Percentiles rank a stretch among this genome's conserved stretches.
Evolutionary conservation across 2,329 filamentous ascomycete species (phyloP).

Genomic region (Chrysoporthe cubensis): DNA sequence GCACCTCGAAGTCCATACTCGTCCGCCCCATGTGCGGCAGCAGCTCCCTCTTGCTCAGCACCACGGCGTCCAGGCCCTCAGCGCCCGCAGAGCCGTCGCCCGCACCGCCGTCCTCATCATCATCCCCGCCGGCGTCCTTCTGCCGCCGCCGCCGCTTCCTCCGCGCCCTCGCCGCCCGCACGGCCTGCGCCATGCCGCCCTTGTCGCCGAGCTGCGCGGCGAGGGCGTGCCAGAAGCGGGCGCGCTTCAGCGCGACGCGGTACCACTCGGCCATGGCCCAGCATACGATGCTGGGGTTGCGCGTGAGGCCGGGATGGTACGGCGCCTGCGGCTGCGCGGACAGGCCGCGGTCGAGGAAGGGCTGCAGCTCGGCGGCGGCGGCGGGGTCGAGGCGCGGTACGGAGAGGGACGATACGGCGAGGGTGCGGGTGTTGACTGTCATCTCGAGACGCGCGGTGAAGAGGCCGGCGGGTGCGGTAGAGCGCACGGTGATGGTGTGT

Average conservation of each 20-base stretch:
- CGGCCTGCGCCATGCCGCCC: conserved; percentile 39
- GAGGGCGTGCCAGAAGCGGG: conserved; percentile 64
- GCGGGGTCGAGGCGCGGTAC: conserved; percentile 61
- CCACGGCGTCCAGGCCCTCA: conserved; percentile 13
- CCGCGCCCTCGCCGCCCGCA: conserved; percentile 37
- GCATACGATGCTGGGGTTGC: conserved; percentile 62
- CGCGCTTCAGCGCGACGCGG: conserved; percentile 62
- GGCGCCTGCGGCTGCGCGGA: conserved; percentile 31
- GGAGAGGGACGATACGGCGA: conserved; percentile 55
- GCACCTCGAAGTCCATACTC: conserved; percentile 53
- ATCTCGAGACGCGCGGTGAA: conserved; percentile 63
- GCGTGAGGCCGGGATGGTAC: conserved; percentile 47
- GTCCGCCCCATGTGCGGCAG: conserved; percentile 58
- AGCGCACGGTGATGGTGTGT: conserved; percentile 59
- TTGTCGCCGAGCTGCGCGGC: conserved; percentile 50
- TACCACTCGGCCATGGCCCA: conserved; percentile 75
- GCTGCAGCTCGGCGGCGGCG: conserved; percentile 61
- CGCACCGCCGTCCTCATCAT: conserved; percentile 30
- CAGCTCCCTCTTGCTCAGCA: conserved; percentile 46
- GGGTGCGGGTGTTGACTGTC: conserved; percentile 57
- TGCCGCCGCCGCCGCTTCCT: conserved; percentile 30
- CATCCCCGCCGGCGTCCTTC: conserved; percentile 22
- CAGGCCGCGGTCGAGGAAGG: conserved; percentile 52
- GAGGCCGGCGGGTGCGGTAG: conserved; percentile 52
- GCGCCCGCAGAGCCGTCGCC: conserved; percentile 23